A percentile compares a stretch with the other conserved stretches of the same genome.
phyloP scores from a whole-genome alignment of 2,329 filamentous ascomycete genomes.

The Aspergillus fijiensis region DNA sequence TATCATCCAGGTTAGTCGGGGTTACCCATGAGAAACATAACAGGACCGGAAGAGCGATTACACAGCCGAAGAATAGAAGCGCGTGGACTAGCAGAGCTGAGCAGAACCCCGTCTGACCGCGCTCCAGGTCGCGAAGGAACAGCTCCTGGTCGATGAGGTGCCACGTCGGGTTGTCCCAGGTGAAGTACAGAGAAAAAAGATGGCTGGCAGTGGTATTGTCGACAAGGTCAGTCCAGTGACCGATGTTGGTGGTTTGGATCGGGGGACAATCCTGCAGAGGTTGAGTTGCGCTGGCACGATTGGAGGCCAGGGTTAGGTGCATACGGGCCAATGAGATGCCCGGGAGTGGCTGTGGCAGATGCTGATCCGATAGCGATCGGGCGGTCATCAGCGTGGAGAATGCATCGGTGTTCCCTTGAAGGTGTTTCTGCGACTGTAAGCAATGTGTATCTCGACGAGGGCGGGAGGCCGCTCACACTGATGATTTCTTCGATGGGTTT shows the following conservation, averaged over 20 bases:
- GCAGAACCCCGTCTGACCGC: constrained; percentile 17
- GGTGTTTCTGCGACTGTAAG: constrained; percentile 11
- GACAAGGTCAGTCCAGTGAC: constrained; percentile 22
- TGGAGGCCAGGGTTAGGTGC: constrained; percentile 14
- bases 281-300: constrained; percentile 3
- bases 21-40: background rate
- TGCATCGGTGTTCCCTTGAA: constrained; percentile 13
- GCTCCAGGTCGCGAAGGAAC: constrained; percentile 23
- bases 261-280: constrained; percentile 12
- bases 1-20: constrained; percentile 9
- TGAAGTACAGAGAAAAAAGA: constrained; percentile 25
- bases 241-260: constrained; percentile 18
- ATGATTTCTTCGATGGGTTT: constrained; percentile 15
- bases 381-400: constrained; percentile 15
- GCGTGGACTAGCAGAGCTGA: constrained; percentile 22
- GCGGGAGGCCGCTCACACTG: constrained; percentile 5
- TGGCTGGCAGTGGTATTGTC: constrained; percentile 25
- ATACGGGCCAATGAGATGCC: constrained; percentile 19
- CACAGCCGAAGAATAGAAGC: constrained; percentile 25
- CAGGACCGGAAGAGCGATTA: constrained; percentile 11
- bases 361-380: constrained; percentile 10
- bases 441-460: background rate
- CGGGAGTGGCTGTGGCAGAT: constrained; percentile 7
- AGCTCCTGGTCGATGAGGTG: constrained; percentile 22
- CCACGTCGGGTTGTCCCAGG: constrained; percentile 29